These are phyloP conservation scores for Rutstroemia sp. DNA, from an alignment of 2,329 filamentous ascomycete genomes.

Conservation along the genomic window DNA sequence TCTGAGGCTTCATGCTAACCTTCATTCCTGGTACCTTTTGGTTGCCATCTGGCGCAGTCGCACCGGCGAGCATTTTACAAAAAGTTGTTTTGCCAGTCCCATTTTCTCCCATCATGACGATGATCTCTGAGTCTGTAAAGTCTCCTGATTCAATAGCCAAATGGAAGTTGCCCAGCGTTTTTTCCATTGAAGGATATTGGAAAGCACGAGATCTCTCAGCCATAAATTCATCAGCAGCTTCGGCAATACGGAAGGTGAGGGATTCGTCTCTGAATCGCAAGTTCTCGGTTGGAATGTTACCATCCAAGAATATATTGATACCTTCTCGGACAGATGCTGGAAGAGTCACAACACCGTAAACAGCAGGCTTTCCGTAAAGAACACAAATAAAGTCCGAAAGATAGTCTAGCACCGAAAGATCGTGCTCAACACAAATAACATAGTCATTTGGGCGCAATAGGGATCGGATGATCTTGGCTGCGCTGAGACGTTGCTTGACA, in stretches of 20 bases:
- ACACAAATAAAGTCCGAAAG: conserved; percentile 98
- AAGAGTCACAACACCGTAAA: conserved; percentile 96
- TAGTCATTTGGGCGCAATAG: conserved; percentile 86
- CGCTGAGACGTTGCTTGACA: conserved; percentile 96
- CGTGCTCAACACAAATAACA: conserved; percentile 98
- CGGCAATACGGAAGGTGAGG: conserved; percentile 87
- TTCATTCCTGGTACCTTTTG: conserved; percentile 83
- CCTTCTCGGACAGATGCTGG: conserved; percentile 95
- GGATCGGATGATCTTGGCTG: conserved; percentile 85
- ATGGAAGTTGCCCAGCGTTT: conserved; percentile 84
- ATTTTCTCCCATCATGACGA: conserved; percentile 99
- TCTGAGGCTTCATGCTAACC: conserved; percentile 99
- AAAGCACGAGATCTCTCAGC: conserved; percentile 80
- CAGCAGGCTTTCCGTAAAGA: conserved; percentile 88
- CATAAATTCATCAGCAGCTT: conserved; percentile 82
- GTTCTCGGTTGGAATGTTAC: conserved; percentile 97
- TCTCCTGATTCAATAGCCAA: conserved; percentile 73
- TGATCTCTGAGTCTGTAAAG: conserved; percentile 97
- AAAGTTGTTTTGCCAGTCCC: conserved; percentile 99
- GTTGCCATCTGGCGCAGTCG: conserved; percentile 79
- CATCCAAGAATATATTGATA: conserved; percentile 98
- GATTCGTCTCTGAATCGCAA: conserved; percentile 97
- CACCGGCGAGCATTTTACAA: conserved; percentile 91
- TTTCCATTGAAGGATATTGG: conserved; percentile 83
- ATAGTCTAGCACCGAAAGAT: conserved; percentile 96